Conservation (phyloP, 1,284 basidiomycete genomes). For the Ganoderma lingzhi region DNA sequence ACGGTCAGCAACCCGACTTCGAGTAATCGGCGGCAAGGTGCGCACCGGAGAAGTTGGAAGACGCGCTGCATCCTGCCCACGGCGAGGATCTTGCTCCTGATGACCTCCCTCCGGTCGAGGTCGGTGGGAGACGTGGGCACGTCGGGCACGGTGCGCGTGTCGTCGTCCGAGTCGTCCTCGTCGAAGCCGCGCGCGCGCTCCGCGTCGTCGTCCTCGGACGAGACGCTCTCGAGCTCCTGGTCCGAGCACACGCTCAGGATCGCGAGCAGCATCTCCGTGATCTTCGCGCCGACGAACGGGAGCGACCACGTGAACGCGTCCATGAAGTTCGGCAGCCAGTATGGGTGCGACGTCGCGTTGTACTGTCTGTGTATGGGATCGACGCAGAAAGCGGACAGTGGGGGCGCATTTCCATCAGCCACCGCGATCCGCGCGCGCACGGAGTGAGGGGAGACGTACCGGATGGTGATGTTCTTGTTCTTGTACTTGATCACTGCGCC, state of each 20-base stretch:
- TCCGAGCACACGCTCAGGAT: constrained; percentile 94
- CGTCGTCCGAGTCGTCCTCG: constrained; percentile 42
- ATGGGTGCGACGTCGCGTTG: constrained; percentile 93
- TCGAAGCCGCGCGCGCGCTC: constrained; percentile 31
- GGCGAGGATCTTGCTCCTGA: constrained; percentile 96
- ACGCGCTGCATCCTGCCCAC: constrained; percentile 94
- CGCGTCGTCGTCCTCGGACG: constrained; percentile 52
- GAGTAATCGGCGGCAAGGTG: too few species aligned
- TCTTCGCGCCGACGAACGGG: constrained; percentile 98
- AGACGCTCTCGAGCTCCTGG: constrained; percentile 83
- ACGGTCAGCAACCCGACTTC: too few species aligned
- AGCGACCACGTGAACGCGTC: constrained; percentile 99
- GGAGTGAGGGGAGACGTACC: constrained; percentile 40
- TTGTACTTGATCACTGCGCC: constrained; percentile 98
- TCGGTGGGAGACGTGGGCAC: constrained; percentile 46
- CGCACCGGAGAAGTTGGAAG: constrained; percentile 89
- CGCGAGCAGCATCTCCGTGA: constrained; percentile 96
- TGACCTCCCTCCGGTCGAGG: constrained; percentile 70
- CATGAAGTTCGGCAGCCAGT: constrained; percentile 97
- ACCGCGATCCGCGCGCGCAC: not conserved
- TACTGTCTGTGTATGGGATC: constrained; percentile 64
- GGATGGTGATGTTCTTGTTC: constrained; percentile 97
- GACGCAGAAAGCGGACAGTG: too few species aligned
- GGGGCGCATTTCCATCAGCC: not conserved
- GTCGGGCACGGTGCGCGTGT: constrained; percentile 45